Base-by-base conservation (phyloP, 2,329 filamentous ascomycete genomes). In the Fusarium mangiferae region DNA sequence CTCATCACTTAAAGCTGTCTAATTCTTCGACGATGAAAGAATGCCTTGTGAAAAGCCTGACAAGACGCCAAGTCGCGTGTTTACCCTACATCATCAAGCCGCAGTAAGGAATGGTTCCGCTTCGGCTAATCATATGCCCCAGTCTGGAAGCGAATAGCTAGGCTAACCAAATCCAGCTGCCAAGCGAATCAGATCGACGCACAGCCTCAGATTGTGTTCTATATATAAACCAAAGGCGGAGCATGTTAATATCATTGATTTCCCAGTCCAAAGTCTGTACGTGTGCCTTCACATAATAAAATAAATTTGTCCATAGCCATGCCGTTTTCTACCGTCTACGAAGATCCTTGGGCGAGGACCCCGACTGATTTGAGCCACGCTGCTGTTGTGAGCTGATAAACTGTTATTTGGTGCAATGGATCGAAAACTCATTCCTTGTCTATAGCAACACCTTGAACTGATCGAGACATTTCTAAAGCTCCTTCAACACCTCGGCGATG, bases 131-230 rank as follows among this genome's bases (percentile, higher is more conserved):
- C 2, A 41, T 7, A 24, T 7, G 4, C 13, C 20, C 7, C 2
- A 3, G 0, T 6, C 4, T 0, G 24, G 20, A 55, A 30, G 4
- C 17, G 1, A 7, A n/a, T 5, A 13, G 2, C 9, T 2, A 4
- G 11, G 12, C 39, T 45, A 57, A 57, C 54, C 20, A 4, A 7
- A 35, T 22, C 3, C 5, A 36, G 18, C 17, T 7, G 28, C 39
- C 39, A 22, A 26, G n/a, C 4, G 13, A 17, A 35, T 46, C 17
- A 57, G 38, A 45, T 45, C 17, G 22, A 6, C 28, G 13, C 18
- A 57, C 39, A n/a, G 54, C 54, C 39, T 22, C 30, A 46, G 33
- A 35, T 24, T 6, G 5, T n/a, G 5, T n/a, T 30, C 15, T 14
- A 24, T 30, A 52, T 18, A 57, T 42, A 41, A 39, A 38, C 26